Evolutionary conservation across 129 eudicot species (phyloP), one percentile per base, ranked within the genome.

Genomic region (Flaveria ramosissima): DNA sequence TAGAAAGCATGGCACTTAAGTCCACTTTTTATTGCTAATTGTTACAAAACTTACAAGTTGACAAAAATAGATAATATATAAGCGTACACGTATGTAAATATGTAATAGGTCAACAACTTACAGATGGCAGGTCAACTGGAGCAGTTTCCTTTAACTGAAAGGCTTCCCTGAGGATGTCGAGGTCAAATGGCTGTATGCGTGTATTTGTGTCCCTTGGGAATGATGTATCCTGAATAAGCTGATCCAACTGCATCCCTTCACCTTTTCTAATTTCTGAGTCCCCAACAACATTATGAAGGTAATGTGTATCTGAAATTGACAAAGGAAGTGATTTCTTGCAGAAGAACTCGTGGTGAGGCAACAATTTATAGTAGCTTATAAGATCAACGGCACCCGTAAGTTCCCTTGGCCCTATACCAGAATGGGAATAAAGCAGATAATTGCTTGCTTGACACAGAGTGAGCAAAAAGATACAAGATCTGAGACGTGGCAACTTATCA

Each of bases 361-460:
- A 78, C 81, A 92, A 81, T 52, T 89, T 92, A 80, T 82, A 89
- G 73, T 87, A 90, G 80, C 79, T 85, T 56, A 92, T 86, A 77
- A 92, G 93, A 85, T 92, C 96, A 76, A 84, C 86, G 50, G 97
- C 96, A 81, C 96, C 97, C 7, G 97, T 92, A 78, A 92, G 92
- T 75, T 92, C 96, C 72, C 85, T 87, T 51, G 97, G 91, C 73
- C 97, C 95, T 89, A 46, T 26, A 16, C 45, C 41, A 68, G 57
- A 68, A 63, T 45, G 23, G 16, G 11, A 39, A 69, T 62, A 60
- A 70, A 70, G 47, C 45, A 45, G 61, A 70, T 70, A 21, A 24
- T 74, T 59, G 27, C 45, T 72, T 24, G 27, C 55, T 66, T 68
- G 50, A 68, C 20, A 45, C 51, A 66, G 23, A 64, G 36, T 36